Evolutionary conservation across 768 basidiomycete species (phyloP), one percentile per base, ranked within the genome.

Genomic region (Tylopilus plumbeoviolaceoides): DNA sequence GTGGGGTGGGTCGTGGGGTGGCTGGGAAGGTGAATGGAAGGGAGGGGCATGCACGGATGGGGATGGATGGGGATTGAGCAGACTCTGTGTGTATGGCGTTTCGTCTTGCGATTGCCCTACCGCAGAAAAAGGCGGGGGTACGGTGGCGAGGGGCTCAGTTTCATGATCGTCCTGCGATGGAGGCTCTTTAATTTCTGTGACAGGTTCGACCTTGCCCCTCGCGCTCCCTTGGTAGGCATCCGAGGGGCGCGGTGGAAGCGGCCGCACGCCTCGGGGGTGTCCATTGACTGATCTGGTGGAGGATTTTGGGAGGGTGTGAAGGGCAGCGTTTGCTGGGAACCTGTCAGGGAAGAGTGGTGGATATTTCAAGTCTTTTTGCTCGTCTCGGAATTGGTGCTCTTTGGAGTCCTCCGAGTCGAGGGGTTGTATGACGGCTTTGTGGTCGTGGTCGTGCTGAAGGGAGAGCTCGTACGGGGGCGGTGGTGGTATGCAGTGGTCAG

Each of bases 401-500:
- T 62, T 63, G 20, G 58, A 47, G 12, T 49, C 25, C 31, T 55
- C 53, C 7, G 41, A 50, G 3, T 35, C 28, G 31, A 53, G 53
- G 2, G 47, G 20, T 20, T 55, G 44, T 44, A 73, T 62, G 39
- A 78, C 69, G 35, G 15, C 35, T 67, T 84, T 86, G 44, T 71
- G 76, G 63, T 86, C 81, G 44, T 77, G 80, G 36, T 36, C 38
- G 38, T 10, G 9, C 39, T 70, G 62, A 20, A 72, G 61, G 10
- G 72, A 70, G 49, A 63, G 54, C 46, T 76, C 69, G 63, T 78
- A 78, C 1, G 76, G 66, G 1, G 76, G 76, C 1, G 76, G 77
- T 3, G 68, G 70, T 1, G 69, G 73, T 4, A 62, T 46, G 44
- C 60, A 66, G 20, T 25, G 51, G 14, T 70, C 52, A 6, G 40